phyloP scores from a whole-genome alignment of 129 eudicot species.

The Arctium minus region DNA sequence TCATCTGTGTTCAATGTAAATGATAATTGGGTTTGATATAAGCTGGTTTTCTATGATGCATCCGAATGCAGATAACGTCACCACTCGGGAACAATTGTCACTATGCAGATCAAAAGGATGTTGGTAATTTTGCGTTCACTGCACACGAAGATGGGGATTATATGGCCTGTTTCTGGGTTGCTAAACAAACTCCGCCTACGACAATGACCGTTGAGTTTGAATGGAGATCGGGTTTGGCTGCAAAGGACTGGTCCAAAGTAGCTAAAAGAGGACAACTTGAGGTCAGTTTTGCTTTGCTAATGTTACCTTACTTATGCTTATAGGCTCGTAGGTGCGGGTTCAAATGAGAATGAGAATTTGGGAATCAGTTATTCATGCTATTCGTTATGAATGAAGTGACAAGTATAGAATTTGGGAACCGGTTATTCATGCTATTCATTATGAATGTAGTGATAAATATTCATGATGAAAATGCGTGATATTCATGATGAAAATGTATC shows the following conservation, averaged over 20 bases:
- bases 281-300: constrained; percentile 20
- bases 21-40: not conserved
- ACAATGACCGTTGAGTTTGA: constrained; percentile 61
- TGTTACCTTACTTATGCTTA: not conserved
- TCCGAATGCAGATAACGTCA: constrained; percentile 56
- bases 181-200: constrained; percentile 49
- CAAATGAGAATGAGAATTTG: not conserved
- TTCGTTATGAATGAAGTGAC: not conserved
- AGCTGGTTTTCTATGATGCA: not conserved
- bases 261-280: constrained; percentile 77
- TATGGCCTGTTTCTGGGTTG: constrained; percentile 70
- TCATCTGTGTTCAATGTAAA: not conserved
- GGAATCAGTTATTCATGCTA: not conserved
- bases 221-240: constrained; percentile 77
- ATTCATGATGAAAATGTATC: too few species aligned
- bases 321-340: not conserved
- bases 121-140: constrained; percentile 61
- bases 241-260: constrained; percentile 81
- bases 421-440: not conserved
- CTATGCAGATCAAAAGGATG: constrained; percentile 46
- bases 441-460: not conserved
- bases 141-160: constrained; percentile 76
- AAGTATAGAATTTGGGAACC: not conserved
- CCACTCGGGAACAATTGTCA: constrained; percentile 59
- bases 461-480: not conserved